Conservation (phyloP, 2,329 filamentous ascomycete species). For the Microsporum audouinii region DNA sequence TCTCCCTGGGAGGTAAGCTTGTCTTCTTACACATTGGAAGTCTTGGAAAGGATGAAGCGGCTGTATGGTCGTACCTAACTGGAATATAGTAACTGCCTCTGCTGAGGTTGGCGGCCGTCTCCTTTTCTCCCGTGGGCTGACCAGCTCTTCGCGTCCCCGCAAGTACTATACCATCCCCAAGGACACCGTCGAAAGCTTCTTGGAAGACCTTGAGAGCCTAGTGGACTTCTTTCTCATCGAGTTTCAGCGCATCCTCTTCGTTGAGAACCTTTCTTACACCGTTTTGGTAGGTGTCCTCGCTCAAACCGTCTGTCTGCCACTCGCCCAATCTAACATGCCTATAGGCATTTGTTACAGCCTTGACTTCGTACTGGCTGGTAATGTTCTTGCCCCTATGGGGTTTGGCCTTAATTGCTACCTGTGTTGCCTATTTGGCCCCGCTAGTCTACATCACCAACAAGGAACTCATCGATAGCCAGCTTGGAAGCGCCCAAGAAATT, state of each 20-base stretch:
- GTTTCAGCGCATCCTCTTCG: conserved; percentile 54
- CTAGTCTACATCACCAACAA: conserved; percentile 55
- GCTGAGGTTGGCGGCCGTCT: conserved; percentile 47
- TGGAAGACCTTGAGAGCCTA: conserved; percentile 53
- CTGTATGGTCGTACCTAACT: too few relatives aligned
- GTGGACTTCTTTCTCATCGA: conserved; percentile 59
- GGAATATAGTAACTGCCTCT: conserved; percentile 40
- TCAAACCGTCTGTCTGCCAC: conserved; percentile 8
- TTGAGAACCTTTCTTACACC: conserved; percentile 52
- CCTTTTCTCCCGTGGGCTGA: conserved; percentile 47
- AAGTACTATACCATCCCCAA: conserved; percentile 56
- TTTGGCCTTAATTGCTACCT: conserved; percentile 46
- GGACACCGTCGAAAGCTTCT: conserved; percentile 49
- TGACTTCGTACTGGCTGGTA: conserved; percentile 53
- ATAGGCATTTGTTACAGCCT: conserved; percentile 48
- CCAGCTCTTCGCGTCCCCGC: conserved; percentile 50
- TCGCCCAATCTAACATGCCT: conserved; percentile 13
- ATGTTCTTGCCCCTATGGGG: conserved; percentile 57
- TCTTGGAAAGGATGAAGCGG: too few relatives aligned
- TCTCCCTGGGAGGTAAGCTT: conserved; percentile 45
- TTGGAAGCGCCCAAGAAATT: conserved; percentile 43
- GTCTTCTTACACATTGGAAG: neutral
- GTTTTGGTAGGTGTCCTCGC: conserved; percentile 40
- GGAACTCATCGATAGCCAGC: conserved; percentile 51
- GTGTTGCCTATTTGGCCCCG: conserved; percentile 47